These are phyloP conservation scores for Batrachochytrium dendrobatidis DNA, from an alignment of 371 early-diverging fungal genomes.

Conservation along the genomic window DNA sequence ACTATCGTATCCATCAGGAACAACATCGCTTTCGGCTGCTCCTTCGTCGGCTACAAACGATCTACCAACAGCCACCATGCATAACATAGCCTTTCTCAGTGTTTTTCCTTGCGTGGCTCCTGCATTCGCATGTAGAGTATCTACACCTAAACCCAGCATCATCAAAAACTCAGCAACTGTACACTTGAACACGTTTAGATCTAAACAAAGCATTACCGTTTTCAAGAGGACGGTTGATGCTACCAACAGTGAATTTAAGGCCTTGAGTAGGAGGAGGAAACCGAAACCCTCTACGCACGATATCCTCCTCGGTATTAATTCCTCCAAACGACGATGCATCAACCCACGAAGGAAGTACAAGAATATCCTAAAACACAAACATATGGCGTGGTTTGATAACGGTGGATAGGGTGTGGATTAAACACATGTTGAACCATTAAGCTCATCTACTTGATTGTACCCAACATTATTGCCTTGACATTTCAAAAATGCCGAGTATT, in stretches of 20 bases:
- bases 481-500: too few species aligned
- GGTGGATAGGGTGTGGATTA: too few species aligned
- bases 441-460: too few species aligned
- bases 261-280: conserved; percentile 30
- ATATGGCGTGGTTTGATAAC: too few species aligned
- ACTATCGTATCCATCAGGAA: conserved; percentile 48
- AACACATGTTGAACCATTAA: too few species aligned
- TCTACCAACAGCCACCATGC: conserved; percentile 41
- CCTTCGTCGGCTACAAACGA: conserved; percentile 27
- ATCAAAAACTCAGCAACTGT: too few species aligned
- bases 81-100: conserved; percentile 32
- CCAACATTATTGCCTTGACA: too few species aligned
- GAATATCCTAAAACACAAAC: conserved; percentile 27
- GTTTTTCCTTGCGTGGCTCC: background rate
- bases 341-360: conserved; percentile 35
- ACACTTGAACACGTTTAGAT: too few species aligned
- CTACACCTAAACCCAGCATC: too few species aligned
- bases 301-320: conserved; percentile 46
- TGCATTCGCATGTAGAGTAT: background rate
- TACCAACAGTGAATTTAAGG: conserved; percentile 31
- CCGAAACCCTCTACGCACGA: conserved; percentile 42
- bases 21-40: conserved; percentile 17
- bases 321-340: conserved; percentile 33
- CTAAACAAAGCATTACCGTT: too few species aligned
- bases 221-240: conserved; percentile 7